A percentile compares a stretch with the other conserved stretches of the same genome.
Evolutionary conservation across 169 alveolate genomes (phyloP).

Genomic region (Amoebophrya sp.): DNA sequence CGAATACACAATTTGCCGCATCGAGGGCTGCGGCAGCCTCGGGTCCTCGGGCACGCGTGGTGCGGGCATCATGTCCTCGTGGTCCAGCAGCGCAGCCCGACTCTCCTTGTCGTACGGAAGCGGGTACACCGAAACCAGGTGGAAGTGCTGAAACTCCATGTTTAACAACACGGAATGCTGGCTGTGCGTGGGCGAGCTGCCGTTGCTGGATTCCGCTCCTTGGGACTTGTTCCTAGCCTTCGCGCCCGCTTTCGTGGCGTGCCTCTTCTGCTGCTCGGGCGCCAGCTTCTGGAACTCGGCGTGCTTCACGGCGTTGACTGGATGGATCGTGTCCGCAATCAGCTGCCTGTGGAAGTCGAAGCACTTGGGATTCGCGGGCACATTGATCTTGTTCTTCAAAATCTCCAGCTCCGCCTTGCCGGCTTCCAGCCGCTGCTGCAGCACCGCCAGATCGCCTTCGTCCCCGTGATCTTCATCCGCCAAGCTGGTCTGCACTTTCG

Average conservation of each 20-base stretch:
- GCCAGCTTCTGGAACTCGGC: not conserved
- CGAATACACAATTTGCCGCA: slow-evolving; percentile 29
- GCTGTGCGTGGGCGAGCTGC: too few species aligned
- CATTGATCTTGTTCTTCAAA: not conserved
- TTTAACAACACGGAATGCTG: too few species aligned
- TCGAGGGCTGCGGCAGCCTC: slow-evolving; percentile 33
- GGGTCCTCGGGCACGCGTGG: slow-evolving; percentile 40
- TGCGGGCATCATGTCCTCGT: not conserved
- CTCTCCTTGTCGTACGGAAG: not conserved
- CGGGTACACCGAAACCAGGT: not conserved
- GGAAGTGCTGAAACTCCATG: not conserved
- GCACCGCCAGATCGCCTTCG: not conserved
- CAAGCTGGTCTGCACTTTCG: not conserved
- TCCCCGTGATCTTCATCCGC: not conserved
- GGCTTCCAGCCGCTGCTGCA: not conserved
- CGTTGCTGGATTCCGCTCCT: too few species aligned
- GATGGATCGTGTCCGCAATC: not conserved
- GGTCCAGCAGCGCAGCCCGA: not conserved
- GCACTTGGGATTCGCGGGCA: not conserved
- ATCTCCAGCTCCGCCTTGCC: not conserved
- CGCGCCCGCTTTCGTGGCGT: too few species aligned
- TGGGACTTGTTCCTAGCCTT: too few species aligned
- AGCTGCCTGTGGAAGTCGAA: not conserved
- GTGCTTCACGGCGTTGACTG: not conserved
- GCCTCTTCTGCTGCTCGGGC: too few species aligned